Evolutionary conservation across 768 basidiomycete genomes (phyloP).

Genomic region (Cubamyces lactineus): DNA sequence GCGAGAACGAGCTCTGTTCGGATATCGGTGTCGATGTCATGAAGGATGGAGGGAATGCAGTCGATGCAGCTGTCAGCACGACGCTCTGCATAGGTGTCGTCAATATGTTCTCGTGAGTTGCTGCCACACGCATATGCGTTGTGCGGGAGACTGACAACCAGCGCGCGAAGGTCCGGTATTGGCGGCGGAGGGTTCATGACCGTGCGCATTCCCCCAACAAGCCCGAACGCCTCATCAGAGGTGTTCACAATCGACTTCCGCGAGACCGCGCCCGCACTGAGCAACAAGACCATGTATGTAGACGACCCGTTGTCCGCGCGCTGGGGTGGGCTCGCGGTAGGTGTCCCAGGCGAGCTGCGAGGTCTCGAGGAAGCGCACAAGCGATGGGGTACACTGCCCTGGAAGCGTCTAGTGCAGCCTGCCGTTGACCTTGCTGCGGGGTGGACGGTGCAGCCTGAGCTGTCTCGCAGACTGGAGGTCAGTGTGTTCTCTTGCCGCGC

Average conservation of each 20-base stretch:
- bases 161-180: constrained; percentile 63
- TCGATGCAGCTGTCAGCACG: constrained; percentile 83
- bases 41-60: constrained; percentile 85
- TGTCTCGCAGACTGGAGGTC: constrained; percentile 74
- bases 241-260: constrained; percentile 85
- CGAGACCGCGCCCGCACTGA: constrained; percentile 77
- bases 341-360: constrained; percentile 87
- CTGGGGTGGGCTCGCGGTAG: constrained; percentile 86
- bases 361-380: constrained; percentile 85
- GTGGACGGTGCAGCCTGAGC: constrained; percentile 79
- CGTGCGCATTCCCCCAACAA: constrained; percentile 67
- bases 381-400: constrained; percentile 80
- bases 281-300: constrained; percentile 79
- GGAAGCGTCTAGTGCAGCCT: constrained; percentile 79
- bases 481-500: constrained; percentile 7
- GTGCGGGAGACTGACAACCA: too few relatives aligned
- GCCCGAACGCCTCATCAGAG: constrained; percentile 49
- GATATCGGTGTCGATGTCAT: constrained; percentile 78
- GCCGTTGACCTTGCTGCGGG: constrained; percentile 73
- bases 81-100: constrained; percentile 81
- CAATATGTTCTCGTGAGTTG: constrained; percentile 86
- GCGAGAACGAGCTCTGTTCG: constrained; percentile 87
- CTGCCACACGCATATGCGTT: neutral
- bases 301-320: constrained; percentile 53
- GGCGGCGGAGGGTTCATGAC: constrained; percentile 92